Conservation (phyloP, 441 rosid genomes). For the Euphorbia neoarborescens region DNA sequence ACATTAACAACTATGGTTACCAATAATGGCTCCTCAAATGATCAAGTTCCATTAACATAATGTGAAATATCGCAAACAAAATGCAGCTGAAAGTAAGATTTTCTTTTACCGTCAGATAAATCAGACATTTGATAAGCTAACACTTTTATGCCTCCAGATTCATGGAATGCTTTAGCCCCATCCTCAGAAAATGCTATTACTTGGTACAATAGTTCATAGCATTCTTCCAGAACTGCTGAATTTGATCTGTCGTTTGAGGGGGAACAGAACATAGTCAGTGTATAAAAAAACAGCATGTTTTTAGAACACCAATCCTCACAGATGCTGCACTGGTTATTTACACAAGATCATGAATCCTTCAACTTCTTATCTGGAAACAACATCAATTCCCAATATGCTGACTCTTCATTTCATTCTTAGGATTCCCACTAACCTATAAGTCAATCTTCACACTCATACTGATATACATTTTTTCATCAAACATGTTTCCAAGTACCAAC, state of each 20-base stretch:
- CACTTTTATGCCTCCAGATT: slow-evolving; percentile 69
- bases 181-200: slow-evolving; percentile 48
- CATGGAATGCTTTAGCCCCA: slow-evolving; percentile 40
- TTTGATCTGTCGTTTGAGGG: slow-evolving; percentile 31
- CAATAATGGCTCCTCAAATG: neutral
- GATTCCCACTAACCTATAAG: neutral
- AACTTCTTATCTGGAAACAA: neutral
- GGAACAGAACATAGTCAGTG: neutral
- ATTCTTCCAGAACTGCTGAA: slow-evolving; percentile 48
- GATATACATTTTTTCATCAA: neutral
- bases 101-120: slow-evolving; percentile 57
- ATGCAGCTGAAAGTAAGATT: slow-evolving; percentile 4
- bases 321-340: neutral
- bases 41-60: neutral
- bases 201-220: slow-evolving; percentile 67
- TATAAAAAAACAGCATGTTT: neutral
- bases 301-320: neutral
- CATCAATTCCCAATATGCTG: neutral
- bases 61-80: neutral
- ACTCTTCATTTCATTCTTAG: neutral
- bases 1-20: neutral
- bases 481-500: neutral
- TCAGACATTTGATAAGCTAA: slow-evolving; percentile 53
- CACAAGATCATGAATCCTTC: neutral
- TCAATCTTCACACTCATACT: neutral